Conservation (phyloP, 176 grass and related monocot genomes). For the Olyra latifolia region DNA sequence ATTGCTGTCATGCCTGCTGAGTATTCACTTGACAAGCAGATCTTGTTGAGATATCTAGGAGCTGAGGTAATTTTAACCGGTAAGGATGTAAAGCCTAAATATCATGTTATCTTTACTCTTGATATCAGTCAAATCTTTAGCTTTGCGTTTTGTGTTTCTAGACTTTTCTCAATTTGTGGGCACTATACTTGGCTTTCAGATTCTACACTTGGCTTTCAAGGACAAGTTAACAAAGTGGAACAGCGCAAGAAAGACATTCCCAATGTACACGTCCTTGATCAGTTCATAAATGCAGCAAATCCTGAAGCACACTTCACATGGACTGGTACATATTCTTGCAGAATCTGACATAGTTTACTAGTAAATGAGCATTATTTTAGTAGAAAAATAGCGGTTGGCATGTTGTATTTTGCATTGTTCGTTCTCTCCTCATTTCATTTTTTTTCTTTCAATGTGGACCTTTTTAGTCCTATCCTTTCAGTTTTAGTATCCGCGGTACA, state of each 20-base stretch:
- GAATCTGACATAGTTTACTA: neutral
- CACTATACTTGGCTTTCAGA: slow-evolving; percentile 37
- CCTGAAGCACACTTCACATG: slow-evolving; percentile 56
- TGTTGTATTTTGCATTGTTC: neutral
- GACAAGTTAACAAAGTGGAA: slow-evolving; percentile 39
- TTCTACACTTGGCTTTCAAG: slow-evolving; percentile 55
- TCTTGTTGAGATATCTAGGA: slow-evolving; percentile 73
- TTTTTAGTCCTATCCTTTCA: neutral
- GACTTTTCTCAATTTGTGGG: neutral
- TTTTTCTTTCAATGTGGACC: neutral
- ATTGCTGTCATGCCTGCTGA: slow-evolving; percentile 60
- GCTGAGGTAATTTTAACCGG: slow-evolving; percentile 59
- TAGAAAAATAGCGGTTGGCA: neutral
- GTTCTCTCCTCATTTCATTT: neutral
- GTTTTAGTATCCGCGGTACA: neutral
- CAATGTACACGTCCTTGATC: slow-evolving; percentile 54
- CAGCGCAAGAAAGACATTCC: slow-evolving; percentile 56
- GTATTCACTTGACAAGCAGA: slow-evolving; percentile 66
- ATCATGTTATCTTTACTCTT: neutral
- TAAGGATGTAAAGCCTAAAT: slow-evolving; percentile 11
- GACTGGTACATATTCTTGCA: slow-evolving; percentile 45
- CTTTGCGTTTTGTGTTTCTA: neutral
- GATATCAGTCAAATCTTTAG: neutral
- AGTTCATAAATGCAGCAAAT: slow-evolving; percentile 61
- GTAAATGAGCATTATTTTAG: neutral